A percentile compares a stretch with the other conserved stretches of the same genome.
These are phyloP conservation scores for Fusarium brachygibbosum DNA, from an alignment of 2,329 filamentous ascomycete genomes.

Conservation along the genomic window DNA sequence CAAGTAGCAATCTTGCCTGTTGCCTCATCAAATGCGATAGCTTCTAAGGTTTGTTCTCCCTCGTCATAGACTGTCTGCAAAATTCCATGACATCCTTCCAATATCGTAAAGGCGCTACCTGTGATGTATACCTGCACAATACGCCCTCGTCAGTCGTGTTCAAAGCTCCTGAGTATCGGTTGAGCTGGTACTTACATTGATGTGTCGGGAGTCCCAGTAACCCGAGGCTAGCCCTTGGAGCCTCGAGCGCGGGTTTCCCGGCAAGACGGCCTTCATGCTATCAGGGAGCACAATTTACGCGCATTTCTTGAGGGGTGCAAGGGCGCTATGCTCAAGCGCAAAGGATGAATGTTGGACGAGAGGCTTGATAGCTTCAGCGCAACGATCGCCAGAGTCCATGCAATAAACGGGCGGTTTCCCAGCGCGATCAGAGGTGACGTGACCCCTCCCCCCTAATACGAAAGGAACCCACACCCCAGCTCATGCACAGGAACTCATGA, in stretches of 20 bases:
- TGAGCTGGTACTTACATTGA: constrained; percentile 70
- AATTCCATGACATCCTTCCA: constrained; percentile 79
- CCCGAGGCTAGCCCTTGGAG: constrained; percentile 82
- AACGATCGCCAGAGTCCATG: constrained; percentile 35
- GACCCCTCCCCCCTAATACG: constrained; percentile 12
- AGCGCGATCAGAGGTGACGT: constrained; percentile 42
- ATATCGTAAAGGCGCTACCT: constrained; percentile 87
- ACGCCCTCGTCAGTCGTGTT: constrained; percentile 20
- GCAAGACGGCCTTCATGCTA: constrained; percentile 83
- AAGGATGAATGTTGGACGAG: constrained; percentile 6
- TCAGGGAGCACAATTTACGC: constrained; percentile 45
- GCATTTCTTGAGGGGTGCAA: constrained; percentile 40
- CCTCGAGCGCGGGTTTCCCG: constrained; percentile 81
- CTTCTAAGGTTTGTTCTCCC: constrained; percentile 75
- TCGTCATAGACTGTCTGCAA: constrained; percentile 94
- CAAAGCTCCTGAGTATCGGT: neutral
- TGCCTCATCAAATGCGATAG: constrained; percentile 83
- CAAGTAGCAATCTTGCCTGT: constrained; percentile 88
- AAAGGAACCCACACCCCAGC: constrained; percentile 10
- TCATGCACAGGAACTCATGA: constrained; percentile 25
- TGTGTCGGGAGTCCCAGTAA: constrained; percentile 77
- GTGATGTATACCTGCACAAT: constrained; percentile 82
- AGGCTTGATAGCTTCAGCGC: constrained; percentile 11
- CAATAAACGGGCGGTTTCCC: constrained; percentile 30
- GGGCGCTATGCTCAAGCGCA: constrained; percentile 20